Evolutionary conservation across 23 red algal species (phyloP).

Genomic region (Chondrus crispus): DNA sequence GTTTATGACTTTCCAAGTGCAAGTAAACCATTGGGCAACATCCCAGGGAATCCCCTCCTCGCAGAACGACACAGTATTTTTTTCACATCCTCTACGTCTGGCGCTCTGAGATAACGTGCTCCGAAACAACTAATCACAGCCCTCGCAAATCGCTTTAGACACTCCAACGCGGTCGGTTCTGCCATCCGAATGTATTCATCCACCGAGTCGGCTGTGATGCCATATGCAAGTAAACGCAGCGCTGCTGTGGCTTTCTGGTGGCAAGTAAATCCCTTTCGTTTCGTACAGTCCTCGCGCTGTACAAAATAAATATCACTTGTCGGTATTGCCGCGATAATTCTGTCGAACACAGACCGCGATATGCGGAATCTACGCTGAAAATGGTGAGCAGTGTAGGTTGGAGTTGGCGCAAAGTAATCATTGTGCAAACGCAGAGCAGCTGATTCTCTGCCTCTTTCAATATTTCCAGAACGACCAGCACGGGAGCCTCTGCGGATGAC

Average conservation of each 20-base stretch:
- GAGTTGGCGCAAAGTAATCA: not conserved
- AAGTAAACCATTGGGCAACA: too few species aligned
- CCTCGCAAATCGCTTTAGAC: not conserved
- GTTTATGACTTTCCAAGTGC: too few species aligned
- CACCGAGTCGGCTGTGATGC: not conserved
- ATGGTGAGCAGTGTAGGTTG: not conserved
- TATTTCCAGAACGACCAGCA: too few species aligned
- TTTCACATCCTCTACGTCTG: not conserved
- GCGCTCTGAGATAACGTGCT: not conserved
- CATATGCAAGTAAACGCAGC: conserved; percentile 18
- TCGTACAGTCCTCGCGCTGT: not conserved
- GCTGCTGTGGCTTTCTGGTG: conserved; percentile 11
- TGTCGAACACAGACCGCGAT: conserved; percentile 1
- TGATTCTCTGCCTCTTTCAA: too few species aligned
- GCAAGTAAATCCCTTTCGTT: not conserved
- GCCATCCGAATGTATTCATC: not conserved
- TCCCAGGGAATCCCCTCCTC: not conserved
- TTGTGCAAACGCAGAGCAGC: too few species aligned
- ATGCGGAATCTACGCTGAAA: conserved; percentile 6
- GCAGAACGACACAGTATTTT: not conserved
- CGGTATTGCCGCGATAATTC: not conserved
- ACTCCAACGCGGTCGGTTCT: not conserved
- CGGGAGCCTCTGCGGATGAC: too few species aligned
- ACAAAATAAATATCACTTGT: not conserved
- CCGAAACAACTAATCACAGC: not conserved